phyloP scores from a whole-genome alignment of 129 eudicot species.

The Rutidosis leptorrhynchoides region DNA sequence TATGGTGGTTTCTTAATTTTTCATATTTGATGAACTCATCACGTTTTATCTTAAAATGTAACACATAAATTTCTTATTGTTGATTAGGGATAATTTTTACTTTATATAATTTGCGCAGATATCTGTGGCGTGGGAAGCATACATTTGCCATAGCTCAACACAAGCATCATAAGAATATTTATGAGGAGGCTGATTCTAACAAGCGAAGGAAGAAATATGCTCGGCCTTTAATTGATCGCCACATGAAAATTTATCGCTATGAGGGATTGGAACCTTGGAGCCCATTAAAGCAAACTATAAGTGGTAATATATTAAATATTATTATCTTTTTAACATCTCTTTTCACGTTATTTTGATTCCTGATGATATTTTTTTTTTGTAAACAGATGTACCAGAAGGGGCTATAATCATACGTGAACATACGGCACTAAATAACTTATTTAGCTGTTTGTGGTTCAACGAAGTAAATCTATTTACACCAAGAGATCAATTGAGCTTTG shows the following conservation, averaged over 20 bases:
- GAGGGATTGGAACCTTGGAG: slow-evolving; percentile 91
- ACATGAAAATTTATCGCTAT: slow-evolving; percentile 82
- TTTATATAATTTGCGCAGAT: slow-evolving; percentile 39
- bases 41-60: too few relatives aligned
- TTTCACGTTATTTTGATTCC: background rate
- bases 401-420: slow-evolving; percentile 91
- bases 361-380: slow-evolving; percentile 14
- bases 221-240: slow-evolving; percentile 91
- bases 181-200: slow-evolving; percentile 99
- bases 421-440: slow-evolving; percentile 65
- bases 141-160: slow-evolving; percentile 98
- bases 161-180: slow-evolving; percentile 78
- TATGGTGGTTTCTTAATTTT: too few relatives aligned
- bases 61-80: background rate
- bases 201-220: slow-evolving; percentile 96
- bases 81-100: background rate
- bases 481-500: slow-evolving; percentile 95
- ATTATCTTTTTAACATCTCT: background rate
- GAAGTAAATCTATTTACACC: slow-evolving; percentile 94
- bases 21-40: too few relatives aligned
- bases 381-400: slow-evolving; percentile 94
- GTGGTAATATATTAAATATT: slow-evolving; percentile 50
- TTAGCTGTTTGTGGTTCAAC: slow-evolving; percentile 98
- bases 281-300: slow-evolving; percentile 55
- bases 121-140: slow-evolving; percentile 95